Evolutionary conservation across 225 moss, liverwort and hornwort species (phyloP).

Genomic region (Neckera pumila): DNA sequence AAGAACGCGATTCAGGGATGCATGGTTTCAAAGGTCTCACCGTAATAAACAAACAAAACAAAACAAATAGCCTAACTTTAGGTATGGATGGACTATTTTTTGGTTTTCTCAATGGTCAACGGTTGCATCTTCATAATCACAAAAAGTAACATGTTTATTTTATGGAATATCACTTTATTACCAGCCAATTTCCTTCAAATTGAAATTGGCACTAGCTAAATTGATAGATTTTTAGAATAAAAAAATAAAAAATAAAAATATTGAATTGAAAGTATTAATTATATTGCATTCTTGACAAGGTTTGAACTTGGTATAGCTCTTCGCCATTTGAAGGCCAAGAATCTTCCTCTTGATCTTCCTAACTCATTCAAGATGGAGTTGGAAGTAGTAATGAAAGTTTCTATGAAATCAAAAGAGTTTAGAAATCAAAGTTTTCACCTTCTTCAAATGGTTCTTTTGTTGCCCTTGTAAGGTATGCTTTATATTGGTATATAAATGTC

Average conservation of each 20-base stretch:
- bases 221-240: not conserved
- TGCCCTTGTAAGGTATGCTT: rapidly evolving
- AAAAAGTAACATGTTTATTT: not conserved
- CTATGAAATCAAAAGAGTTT: no score
- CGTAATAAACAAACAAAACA: no score
- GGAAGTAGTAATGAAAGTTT: not conserved
- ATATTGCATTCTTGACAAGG: not conserved
- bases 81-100: no score
- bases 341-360: no score
- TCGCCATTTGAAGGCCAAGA: not conserved
- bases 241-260: not conserved
- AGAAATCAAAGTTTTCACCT: not conserved
- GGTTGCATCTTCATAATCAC: not conserved
- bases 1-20: no score
- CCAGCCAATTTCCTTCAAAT: rapidly evolving
- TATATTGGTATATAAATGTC: no score
- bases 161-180: not conserved
- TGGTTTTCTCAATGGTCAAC: not conserved
- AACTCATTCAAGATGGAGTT: not conserved
- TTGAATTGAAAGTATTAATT: not conserved
- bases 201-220: rapidly evolving
- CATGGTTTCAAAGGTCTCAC: no score
- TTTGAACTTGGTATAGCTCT: not conserved
- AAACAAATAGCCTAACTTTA: no score
- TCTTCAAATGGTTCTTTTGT: not conserved